Base-by-base conservation (phyloP, 2,329 filamentous ascomycete species). In the Monosporascus sp. region DNA sequence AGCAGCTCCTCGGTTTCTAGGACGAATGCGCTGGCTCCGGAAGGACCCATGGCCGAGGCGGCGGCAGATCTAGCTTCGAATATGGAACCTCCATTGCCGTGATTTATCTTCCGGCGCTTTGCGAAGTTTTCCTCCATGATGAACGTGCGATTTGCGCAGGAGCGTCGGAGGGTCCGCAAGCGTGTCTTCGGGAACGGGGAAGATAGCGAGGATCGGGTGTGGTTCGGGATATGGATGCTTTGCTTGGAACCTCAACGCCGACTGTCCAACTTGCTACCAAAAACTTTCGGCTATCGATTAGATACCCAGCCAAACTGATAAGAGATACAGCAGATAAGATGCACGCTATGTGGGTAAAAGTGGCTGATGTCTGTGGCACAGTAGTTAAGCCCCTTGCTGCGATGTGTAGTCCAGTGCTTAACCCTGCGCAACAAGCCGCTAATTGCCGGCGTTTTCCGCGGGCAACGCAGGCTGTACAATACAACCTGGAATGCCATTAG, bases 1-100 rank as follows among this genome's bases (percentile, higher is more conserved):
- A 85, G 64, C 18, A 85, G 70, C 65, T 85, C 81, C 46, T 83
- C 79, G 3, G 81, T 80, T 67, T 84, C 78, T 48, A 85, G 66
- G 47, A 82, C 72, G 57, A 84, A 84, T 36, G 79, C 76, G 64
- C 78, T 81, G 17, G 79, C 73, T 8, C 62, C 63, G 5, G 63
- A 61, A 51, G 59, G 57, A 48, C 62, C 63, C 62, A 76, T 72
- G 34, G 74, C 71, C 45, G 77, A 63, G 20, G 69, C 68, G 38
- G 73, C 66, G 4, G 74, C 64, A 52, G 64, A 70, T 36, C 65
- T 68, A 47, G 70, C 67, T 56, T 75, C 69, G 49, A 77, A 72
- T 54, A 72, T 66, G 48, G 73, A 56, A 0, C 57, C 61, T 34
- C 56, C 57, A 53, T 66, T 67, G 37, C 60, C 60, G 56, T 78